phyloP scores from a whole-genome alignment of 2,329 filamentous ascomycete genomes.

The Diaporthe batatas region DNA sequence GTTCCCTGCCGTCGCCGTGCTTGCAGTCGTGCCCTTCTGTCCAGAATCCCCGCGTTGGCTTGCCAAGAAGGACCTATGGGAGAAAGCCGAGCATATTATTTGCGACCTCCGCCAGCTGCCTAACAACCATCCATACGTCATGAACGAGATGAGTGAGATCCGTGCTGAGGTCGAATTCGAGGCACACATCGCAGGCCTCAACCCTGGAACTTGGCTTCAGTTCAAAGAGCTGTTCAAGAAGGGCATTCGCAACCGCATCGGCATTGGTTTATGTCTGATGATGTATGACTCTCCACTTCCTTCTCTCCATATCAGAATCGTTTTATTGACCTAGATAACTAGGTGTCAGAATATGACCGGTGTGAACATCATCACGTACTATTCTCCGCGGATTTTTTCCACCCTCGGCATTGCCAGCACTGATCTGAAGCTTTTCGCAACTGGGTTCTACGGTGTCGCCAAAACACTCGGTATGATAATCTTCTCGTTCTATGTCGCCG shows the following conservation, averaged over 20 bases:
- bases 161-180: constrained; percentile 64
- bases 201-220: constrained; percentile 69
- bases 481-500: constrained; percentile 21
- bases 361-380: constrained; percentile 36
- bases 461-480: constrained; percentile 31
- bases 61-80: constrained; percentile 64
- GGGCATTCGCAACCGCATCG: constrained; percentile 57
- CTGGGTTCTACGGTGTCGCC: constrained; percentile 23
- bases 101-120: constrained; percentile 68
- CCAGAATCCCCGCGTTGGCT: constrained; percentile 72
- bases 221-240: constrained; percentile 61
- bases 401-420: constrained; percentile 24
- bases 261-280: constrained; percentile 67
- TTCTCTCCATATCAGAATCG: neutral
- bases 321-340: constrained; percentile 71
- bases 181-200: constrained; percentile 62
- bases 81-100: constrained; percentile 63
- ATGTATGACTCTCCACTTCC: neutral
- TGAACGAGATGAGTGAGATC: constrained; percentile 72
- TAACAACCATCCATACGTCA: constrained; percentile 67
- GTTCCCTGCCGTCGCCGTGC: constrained; percentile 65
- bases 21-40: constrained; percentile 62
- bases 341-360: constrained; percentile 76
- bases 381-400: constrained; percentile 70
- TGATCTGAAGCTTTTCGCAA: constrained; percentile 29